phyloP scores from a whole-genome alignment of 257 asterid species.

The Solanum neorickii region DNA sequence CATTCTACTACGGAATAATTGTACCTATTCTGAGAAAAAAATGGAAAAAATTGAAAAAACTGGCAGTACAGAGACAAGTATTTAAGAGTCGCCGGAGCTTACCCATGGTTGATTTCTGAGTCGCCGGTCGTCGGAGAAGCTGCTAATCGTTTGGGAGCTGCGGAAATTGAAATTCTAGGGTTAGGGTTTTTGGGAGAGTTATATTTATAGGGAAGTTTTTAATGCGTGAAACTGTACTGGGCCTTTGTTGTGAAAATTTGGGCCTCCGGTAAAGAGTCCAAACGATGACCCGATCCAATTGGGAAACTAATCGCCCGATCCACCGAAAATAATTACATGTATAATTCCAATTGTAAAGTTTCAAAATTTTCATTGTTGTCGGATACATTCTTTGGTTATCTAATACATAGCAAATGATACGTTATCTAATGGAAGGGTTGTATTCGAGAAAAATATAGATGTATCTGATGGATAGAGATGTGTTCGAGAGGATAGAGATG shows the following conservation, averaged over 20 bases:
- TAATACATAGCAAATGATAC: too few species aligned
- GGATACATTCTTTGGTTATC: too few species aligned
- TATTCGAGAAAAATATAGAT: neutral
- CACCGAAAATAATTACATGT: neutral
- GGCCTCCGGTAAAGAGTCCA: neutral
- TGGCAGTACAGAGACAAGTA: neutral
- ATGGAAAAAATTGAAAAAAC: neutral
- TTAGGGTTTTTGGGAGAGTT: slow-evolving; percentile 1
- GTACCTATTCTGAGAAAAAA: neutral
- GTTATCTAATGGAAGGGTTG: too few species aligned
- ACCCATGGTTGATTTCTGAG: slow-evolving; percentile 20
- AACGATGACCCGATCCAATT: neutral
- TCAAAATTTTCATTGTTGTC: neutral
- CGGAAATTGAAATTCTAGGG: neutral
- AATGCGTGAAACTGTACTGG: neutral
- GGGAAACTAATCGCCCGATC: neutral
- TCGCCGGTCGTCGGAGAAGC: neutral
- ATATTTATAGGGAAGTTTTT: neutral
- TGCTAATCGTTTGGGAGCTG: neutral
- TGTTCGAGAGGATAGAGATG: neutral
- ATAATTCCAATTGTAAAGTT: neutral
- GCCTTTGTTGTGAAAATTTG: neutral
- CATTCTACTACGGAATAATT: neutral
- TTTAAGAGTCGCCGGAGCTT: neutral
- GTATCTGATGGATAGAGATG: neutral